Base-by-base conservation (phyloP, 768 basidiomycete species). In the Heimioporus sp. region DNA sequence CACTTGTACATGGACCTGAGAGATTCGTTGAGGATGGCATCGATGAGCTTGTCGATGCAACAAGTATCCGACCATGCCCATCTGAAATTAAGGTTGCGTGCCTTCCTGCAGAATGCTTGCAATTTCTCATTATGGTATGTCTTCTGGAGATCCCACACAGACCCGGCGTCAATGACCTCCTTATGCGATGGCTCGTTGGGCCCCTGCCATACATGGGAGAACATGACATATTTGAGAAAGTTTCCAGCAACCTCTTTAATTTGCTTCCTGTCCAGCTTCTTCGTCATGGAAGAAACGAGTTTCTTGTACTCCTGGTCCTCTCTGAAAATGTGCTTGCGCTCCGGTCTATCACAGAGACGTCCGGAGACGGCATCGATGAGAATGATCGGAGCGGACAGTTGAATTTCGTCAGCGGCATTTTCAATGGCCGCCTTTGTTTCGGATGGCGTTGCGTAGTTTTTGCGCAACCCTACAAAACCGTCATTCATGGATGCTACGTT, bases 31-130 rank as follows among this genome's bases (percentile, higher is more conserved):
- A 44, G 49, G 43, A 43, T 32, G 21, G 21, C 42, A 6, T 15
- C 38, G 6, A 30, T 44, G 36, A n/a, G 20, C 30, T 44, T 51
- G 28, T 51, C 43, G 13, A 59, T 59, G 12, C 57, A 58, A 5
- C 51, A 51, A 2, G 55, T 53, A 15, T 58, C 55, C 1, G 43
- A 46, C 55, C 57, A 58, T 1, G 51, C 54, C 59, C 59, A 60
- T 30, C 55, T 51, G 21, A 46, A 57, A 17, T 55, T 54, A 10
- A 53, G 52, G 3, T 9, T 21, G 12, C 37, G 46, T 19, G 48
- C 47, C 24, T 41, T 37, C 12, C 42, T 36, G 15, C 57, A 60
- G n/a, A 60, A 60, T 1, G 16, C 31, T 7, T 13, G 34, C 32
- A 60, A 16, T 43, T 59, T 60, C 2, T 47, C 31, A 32, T 45